Base-by-base conservation (phyloP, 805 yeast genomes). In the Suhomyces emberorum region DNA sequence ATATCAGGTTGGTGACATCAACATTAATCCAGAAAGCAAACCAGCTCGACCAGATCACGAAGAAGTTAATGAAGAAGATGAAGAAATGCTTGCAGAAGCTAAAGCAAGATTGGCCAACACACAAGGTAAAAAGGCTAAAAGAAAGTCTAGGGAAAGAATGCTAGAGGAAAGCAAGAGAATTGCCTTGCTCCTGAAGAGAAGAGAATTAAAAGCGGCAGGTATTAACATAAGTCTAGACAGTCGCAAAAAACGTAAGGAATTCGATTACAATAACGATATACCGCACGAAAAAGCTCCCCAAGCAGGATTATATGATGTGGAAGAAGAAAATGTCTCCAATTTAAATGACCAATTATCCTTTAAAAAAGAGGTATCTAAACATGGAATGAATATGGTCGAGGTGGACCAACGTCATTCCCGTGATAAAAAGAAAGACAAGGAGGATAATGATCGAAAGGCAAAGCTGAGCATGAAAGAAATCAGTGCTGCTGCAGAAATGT, bases 81-180 rank as follows among this genome's bases (percentile, higher is more conserved):
- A 75, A 38, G 97, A 91, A 56, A 88, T 89, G 96, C 59, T 89
- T 6, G 78, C 87, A n/a, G 98, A 93, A 55, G 98, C 98, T 1
- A 74, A 83, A 32, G 95, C 96, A 1, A 74, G 98, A 48, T 65
- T 91, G 44, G 86, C 95, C 9, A 89, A 88, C 50, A 88, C 97
- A 0, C 88, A 84, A 56, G 98, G 98, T 41, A 88, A 89, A 48
- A 91, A 91, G 59, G 96, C 97, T 0, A 86, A 89, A 40, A 63
- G 98, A 40, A 88, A 89, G 54, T 86, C 82, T 2, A 69, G 97
- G 39, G 98, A 91, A 55, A 66, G 93, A 34, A 72, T 85, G 74
- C 63, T 88, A 30, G 85, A 81, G 33, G 95, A 88, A 52, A 83
- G 87, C 40, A 74, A 79, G 48, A 63, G 95, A 21, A 69, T 88